phyloP scores from a whole-genome alignment of 2,329 filamentous ascomycete species.

The Calonectria pauciramosa region DNA sequence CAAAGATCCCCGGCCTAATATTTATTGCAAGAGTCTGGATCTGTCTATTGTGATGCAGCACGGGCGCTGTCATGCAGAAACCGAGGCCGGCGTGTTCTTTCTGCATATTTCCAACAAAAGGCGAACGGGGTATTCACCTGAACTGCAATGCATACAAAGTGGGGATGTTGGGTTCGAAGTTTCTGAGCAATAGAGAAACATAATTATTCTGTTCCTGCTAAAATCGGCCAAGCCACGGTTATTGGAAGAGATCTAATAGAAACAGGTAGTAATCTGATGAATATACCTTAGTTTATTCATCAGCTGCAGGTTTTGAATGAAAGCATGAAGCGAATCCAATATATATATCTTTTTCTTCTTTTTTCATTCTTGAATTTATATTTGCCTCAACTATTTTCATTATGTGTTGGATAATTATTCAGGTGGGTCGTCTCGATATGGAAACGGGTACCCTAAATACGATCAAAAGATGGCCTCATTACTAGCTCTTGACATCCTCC shows the following conservation, averaged over 20 bases:
- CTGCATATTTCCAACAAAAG: neutral
- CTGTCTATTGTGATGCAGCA: neutral
- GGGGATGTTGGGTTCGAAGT: neutral
- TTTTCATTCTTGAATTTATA: neutral
- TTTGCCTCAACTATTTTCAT: neutral
- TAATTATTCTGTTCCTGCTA: neutral
- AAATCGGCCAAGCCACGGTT: too few species aligned
- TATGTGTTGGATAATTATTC: neutral
- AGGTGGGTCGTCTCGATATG: neutral
- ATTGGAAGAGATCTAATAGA: neutral
- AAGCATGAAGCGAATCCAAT: neutral
- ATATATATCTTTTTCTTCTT: neutral
- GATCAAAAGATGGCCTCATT: neutral
- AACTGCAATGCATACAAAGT: neutral
- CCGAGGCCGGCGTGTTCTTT: neutral
- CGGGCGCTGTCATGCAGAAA: neutral
- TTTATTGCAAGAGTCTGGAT: neutral
- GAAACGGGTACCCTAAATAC: neutral
- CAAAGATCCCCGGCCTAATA: neutral
- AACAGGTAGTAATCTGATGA: neutral
- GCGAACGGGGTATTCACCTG: neutral
- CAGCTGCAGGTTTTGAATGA: neutral
- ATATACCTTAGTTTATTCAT: neutral
- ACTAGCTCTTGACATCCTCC: neutral
- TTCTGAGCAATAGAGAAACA: neutral